phyloP scores from a whole-genome alignment of 192 early-diverging fungal species.

The Powellomyces hirtus region DNA sequence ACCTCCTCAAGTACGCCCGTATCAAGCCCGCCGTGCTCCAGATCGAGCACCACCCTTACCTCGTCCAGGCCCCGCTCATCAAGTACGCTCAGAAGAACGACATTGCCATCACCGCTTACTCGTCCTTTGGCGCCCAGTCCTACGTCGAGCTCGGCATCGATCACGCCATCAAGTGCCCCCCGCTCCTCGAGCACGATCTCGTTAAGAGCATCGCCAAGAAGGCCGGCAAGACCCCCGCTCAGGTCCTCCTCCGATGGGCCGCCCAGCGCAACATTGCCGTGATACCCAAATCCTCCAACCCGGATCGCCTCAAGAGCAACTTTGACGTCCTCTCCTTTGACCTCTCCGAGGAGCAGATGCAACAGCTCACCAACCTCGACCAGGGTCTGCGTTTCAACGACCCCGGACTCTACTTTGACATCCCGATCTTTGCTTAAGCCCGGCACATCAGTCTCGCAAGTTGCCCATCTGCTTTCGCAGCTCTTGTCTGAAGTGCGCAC shows the following conservation, averaged over 20 bases:
- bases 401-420: too few species aligned
- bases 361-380: slow-evolving; percentile 51
- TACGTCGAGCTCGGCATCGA: background rate
- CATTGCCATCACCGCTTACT: background rate
- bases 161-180: background rate
- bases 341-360: slow-evolving; percentile 56
- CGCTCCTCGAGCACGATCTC: background rate
- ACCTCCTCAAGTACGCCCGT: slow-evolving; percentile 59
- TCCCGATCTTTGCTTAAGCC: too few species aligned
- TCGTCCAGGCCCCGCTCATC: slow-evolving; percentile 48
- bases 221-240: slow-evolving; percentile 38
- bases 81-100: background rate
- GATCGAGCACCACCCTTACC: slow-evolving; percentile 77
- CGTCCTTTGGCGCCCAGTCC: background rate
- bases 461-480: too few species aligned
- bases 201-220: background rate
- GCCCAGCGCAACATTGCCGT: slow-evolving; percentile 55
- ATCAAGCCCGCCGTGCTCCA: slow-evolving; percentile 84
- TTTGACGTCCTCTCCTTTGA: slow-evolving; percentile 57
- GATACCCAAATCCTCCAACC: slow-evolving; percentile 57
- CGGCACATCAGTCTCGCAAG: too few species aligned
- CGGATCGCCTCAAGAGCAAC: slow-evolving; percentile 56
- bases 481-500: too few species aligned
- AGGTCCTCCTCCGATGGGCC: slow-evolving; percentile 61
- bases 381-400: background rate